Percentiles rank a stretch among this genome's conserved stretches.
These are phyloP conservation scores for Neurospora sp. DNA, from an alignment of 495 filamentous ascomycete genomes.

Conservation along the genomic window DNA sequence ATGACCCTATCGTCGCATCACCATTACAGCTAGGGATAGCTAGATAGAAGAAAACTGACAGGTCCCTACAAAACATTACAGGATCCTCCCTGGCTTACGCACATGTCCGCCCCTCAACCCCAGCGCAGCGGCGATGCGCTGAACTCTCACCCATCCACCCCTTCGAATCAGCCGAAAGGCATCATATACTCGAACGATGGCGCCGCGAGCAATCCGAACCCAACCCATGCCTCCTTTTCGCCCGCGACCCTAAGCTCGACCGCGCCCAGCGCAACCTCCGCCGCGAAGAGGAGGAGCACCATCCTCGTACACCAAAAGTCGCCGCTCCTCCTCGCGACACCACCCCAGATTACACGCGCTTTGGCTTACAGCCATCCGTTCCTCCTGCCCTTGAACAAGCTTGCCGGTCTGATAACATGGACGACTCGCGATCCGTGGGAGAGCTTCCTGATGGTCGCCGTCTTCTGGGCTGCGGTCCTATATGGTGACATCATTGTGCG, in stretches of 20 bases:
- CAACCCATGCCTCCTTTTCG: slow-evolving; percentile 52
- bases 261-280: slow-evolving; percentile 42
- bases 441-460: slow-evolving; percentile 78
- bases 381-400: slow-evolving; percentile 71
- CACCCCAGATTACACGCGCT: slow-evolving; percentile 83
- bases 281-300: slow-evolving; percentile 70
- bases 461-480: slow-evolving; percentile 75
- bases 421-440: slow-evolving; percentile 90
- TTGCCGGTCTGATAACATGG: slow-evolving; percentile 83
- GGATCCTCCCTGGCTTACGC: slow-evolving; percentile 40
- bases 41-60: slow-evolving; percentile 12
- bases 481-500: slow-evolving; percentile 78
- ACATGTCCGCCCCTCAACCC: slow-evolving; percentile 36
- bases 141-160: slow-evolving; percentile 17
- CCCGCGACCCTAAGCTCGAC: slow-evolving; percentile 61
- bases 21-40: slow-evolving; percentile 3
- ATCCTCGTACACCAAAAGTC: slow-evolving; percentile 96
- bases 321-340: slow-evolving; percentile 83
- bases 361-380: slow-evolving; percentile 93
- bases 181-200: slow-evolving; percentile 18
- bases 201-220: slow-evolving; percentile 17
- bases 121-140: slow-evolving; percentile 25
- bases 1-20: background rate
- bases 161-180: slow-evolving; percentile 12
- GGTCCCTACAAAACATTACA: slow-evolving; percentile 12